Evolutionary conservation across 257 asterid genomes (phyloP).

Genomic region (Paraleonurus japonicus): DNA sequence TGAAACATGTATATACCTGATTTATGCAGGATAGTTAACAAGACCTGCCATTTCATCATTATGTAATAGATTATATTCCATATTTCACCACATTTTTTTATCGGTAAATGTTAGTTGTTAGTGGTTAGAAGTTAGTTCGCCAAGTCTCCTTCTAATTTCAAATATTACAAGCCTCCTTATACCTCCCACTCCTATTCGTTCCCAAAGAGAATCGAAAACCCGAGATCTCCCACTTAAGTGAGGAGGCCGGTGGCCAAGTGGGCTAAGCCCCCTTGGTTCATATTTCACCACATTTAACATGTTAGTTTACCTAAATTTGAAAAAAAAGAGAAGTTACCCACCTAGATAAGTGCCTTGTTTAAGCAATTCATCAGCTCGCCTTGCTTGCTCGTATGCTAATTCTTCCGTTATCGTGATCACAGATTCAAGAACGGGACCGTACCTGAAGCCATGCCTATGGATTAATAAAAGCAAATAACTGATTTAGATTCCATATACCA

Average conservation of each 20-base stretch:
- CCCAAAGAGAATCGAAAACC: too few species aligned
- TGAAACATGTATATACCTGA: too few species aligned
- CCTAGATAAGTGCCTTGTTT: conserved; percentile 69
- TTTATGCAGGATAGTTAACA: not conserved
- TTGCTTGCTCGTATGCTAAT: conserved; percentile 80
- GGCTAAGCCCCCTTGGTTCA: too few species aligned
- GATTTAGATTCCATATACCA: not conserved
- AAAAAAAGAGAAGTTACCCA: conserved; percentile 20
- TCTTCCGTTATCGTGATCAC: conserved; percentile 88
- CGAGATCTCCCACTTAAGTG: too few species aligned
- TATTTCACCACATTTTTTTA: not conserved
- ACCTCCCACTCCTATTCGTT: too few species aligned
- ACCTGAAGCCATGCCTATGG: conserved; percentile 41
- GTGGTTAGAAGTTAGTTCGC: too few species aligned
- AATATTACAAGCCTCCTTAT: too few species aligned
- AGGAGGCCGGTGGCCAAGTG: too few species aligned
- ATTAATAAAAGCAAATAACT: not conserved
- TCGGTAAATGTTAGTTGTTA: too few species aligned
- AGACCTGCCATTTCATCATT: not conserved
- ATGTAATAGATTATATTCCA: not conserved
- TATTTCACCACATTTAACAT: not conserved
- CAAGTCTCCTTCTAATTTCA: too few species aligned
- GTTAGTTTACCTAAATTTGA: not conserved
- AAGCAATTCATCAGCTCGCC: conserved; percentile 70
- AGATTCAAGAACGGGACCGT: conserved; percentile 77